Conservation (phyloP, 2,329 filamentous ascomycete genomes). For the Orbilia quercus region DNA sequence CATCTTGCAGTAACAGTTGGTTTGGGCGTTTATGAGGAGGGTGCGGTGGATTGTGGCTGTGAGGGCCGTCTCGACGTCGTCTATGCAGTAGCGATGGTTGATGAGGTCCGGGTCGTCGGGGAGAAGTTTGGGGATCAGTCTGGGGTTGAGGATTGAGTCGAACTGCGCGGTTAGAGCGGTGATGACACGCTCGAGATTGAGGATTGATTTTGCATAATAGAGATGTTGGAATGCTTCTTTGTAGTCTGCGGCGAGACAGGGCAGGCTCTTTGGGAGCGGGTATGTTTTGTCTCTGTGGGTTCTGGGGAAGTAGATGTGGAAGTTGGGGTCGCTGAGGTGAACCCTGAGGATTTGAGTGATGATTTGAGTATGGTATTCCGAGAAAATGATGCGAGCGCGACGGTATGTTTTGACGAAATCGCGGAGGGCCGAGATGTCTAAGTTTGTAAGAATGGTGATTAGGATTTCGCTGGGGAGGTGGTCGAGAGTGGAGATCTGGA, state of each 20-base stretch:
- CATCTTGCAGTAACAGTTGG: neutral
- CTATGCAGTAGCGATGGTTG: neutral
- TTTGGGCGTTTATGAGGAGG: slow-evolving; percentile 30
- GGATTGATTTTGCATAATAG: slow-evolving; percentile 22
- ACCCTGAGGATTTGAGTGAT: slow-evolving; percentile 19
- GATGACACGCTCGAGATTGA: neutral
- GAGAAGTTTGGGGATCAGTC: neutral
- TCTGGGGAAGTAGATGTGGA: slow-evolving; percentile 22
- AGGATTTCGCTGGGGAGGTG: slow-evolving; percentile 30
- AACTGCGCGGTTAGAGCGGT: slow-evolving; percentile 14
- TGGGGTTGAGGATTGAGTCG: neutral
- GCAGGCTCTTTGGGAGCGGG: slow-evolving; percentile 7
- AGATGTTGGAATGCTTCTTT: slow-evolving; percentile 22
- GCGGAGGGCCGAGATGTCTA: slow-evolving; percentile 4
- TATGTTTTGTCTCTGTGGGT: neutral
- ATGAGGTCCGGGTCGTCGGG: neutral
- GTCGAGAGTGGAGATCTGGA: slow-evolving; percentile 33
- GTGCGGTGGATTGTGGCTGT: slow-evolving; percentile 18
- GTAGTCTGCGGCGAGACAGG: slow-evolving; percentile 9
- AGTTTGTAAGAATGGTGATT: slow-evolving; percentile 30
- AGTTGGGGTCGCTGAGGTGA: slow-evolving; percentile 10
- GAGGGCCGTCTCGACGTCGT: neutral
- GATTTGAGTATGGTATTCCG: slow-evolving; percentile 35
- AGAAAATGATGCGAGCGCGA: slow-evolving; percentile 27
- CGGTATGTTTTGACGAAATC: slow-evolving; percentile 27